Base-by-base conservation (phyloP, 2,329 filamentous ascomycete genomes). In the Sporothrix dimorphospora region DNA sequence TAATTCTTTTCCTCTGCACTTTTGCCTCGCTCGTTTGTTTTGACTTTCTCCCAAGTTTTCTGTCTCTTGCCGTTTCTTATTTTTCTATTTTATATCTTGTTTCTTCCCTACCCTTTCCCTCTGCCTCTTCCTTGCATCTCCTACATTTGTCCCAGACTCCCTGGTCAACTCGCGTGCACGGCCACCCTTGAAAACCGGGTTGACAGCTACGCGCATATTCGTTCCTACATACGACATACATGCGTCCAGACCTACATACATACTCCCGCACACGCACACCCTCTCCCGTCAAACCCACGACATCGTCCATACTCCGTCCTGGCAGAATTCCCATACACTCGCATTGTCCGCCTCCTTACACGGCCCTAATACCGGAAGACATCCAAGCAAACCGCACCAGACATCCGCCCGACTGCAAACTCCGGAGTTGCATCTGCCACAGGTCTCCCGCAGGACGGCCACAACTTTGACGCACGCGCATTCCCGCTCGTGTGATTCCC, bases 101-200 rank as follows among this genome's bases (percentile, higher is more conserved):
- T 59, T 65, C 47, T 40, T 27, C 57, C 55, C 63, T 53, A 59
- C 27, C 51, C 27, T 67, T 73, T 55, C 47, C 45, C 47, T 65
- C 21, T 51, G 19, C 16, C 19, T 70, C 55, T 70, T 63, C 70
- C 49, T 72, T 27, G 16, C 70, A 49, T 65, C 30, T 69, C 16
- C 42, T 69, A n/a, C 38, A 24, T 38, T 55, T 70, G 51, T 71
- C 34, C 72, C 40, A 51, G 69, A 59, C 40, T 67, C 70, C 71
- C 73, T 66, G 59, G 70, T 73, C 72, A 45, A 69, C 57, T 71
- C 57, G 63, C 27, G 72, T 72, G 72, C 74, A 74, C 74, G 74
- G 71, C 69, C 71, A 69, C 49, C 69, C 71, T 72, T 34, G 72
- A 74, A 69, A 66, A 47, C 72, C 69, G 57, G 72, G 70, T 70